These are phyloP conservation scores for Ochromonas danica DNA, from an alignment of 108 stramenopile genomes.

Conservation along the genomic window DNA sequence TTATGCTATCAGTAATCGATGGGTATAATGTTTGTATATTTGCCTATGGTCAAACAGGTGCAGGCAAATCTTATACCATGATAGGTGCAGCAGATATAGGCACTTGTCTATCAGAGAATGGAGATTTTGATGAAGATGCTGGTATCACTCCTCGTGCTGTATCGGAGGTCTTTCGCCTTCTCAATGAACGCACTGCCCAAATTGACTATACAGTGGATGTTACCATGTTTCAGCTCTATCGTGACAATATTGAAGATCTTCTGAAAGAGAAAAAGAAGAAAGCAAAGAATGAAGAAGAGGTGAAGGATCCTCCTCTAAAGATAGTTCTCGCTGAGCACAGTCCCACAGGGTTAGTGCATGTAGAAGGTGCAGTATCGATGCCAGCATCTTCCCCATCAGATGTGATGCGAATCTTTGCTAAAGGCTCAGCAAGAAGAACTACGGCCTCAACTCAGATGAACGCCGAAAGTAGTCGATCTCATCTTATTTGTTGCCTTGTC, in stretches of 20 bases:
- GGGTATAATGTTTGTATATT: constrained; percentile 71
- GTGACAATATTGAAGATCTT: constrained; percentile 50
- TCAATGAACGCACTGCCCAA: constrained; percentile 55
- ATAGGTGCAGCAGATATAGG: constrained; percentile 33
- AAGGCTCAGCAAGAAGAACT: constrained; percentile 38
- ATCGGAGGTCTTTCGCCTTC: constrained; percentile 57
- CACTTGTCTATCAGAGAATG: background rate
- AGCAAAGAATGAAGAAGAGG: constrained; percentile 2
- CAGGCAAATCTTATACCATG: constrained; percentile 41
- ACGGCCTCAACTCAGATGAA: constrained; percentile 54
- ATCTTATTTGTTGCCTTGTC: constrained; percentile 47
- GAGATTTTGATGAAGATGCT: constrained; percentile 49
- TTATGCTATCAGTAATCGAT: constrained; percentile 68
- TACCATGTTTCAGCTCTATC: constrained; percentile 55
- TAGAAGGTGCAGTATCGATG: constrained; percentile 47
- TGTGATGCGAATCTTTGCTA: constrained; percentile 50
- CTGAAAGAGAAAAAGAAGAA: constrained; percentile 37
- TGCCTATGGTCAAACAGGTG: constrained; percentile 58
- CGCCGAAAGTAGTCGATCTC: constrained; percentile 51
- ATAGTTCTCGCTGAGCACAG: constrained; percentile 56
- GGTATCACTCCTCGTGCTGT: constrained; percentile 63
- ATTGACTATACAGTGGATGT: constrained; percentile 42
- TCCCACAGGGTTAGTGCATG: constrained; percentile 48
- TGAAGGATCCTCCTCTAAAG: constrained; percentile 34
- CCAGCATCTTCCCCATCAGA: constrained; percentile 40